Base-by-base conservation (phyloP, 129 eudicot species). In the Glebionis coronaria region DNA sequence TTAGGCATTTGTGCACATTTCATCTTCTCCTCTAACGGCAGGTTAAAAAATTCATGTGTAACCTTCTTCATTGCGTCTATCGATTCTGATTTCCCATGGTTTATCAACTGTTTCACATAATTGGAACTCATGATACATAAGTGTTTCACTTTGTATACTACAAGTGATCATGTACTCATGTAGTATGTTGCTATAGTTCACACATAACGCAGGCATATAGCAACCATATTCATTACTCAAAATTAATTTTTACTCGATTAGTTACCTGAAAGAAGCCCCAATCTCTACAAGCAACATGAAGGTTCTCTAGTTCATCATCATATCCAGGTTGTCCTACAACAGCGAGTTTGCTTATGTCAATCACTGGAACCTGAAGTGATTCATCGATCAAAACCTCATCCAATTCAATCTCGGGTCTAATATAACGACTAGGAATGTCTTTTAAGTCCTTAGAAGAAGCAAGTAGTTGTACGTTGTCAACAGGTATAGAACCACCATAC, bases 231-330 rank as follows among this genome's bases (percentile, higher is more conserved):
- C 38, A 29, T 29, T 29, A 29, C 38, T 4, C 38, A 29, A 29
- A 29, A 4, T 19, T 16, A 4, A 25, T 18, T 2, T 63, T 11
- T 12, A 44, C 51, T 66, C 23, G 4, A 42, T 49, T 14, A 13
- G 3, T 49, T 65, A 85, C 90, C 84, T 85, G 90, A 53, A 85
- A 85, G 67, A 85, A 78, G 3, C 91, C 91, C 91, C 85, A 85
- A 27, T 85, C 76, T 71, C 68, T 70, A 70, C 85, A 85, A 9
- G 84, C 84, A 10, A 55, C 56, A 57, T 85, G 91, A 66, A 85
- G 84, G 42, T 82, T 82, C 11, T 16, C 65, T 74, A 85, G 7
- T 40, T 85, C 91, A 11, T 66, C 67, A 2, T 66, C 67, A 55
- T 73, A 69, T 16, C 71, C 80, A 11, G 31, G 31, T 52, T 63